Conservation (phyloP, 352 stramenopile species). For the Phytophthora sp. region DNA sequence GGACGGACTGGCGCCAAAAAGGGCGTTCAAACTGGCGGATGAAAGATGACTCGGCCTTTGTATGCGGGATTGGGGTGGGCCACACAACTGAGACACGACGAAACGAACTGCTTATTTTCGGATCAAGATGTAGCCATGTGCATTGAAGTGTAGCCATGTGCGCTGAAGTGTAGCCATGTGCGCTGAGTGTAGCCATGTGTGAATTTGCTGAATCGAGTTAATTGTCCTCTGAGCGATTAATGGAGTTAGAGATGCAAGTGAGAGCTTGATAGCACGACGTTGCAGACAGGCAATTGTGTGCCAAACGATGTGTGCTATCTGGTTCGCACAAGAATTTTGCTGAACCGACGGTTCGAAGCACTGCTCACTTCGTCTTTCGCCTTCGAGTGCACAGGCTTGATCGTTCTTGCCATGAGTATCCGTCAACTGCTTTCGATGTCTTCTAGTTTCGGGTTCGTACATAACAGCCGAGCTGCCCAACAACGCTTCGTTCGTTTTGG, state of each 20-base stretch:
- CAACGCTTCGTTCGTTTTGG: constrained; percentile 20
- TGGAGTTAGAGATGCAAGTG: too few species aligned
- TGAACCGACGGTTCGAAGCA: too few species aligned
- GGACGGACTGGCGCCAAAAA: constrained; percentile 23
- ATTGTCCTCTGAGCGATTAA: too few species aligned
- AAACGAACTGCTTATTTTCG: constrained; percentile 11
- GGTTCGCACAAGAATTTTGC: background rate
- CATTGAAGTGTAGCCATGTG: background rate
- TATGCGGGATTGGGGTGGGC: background rate
- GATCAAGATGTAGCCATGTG: background rate
- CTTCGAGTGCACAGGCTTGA: background rate
- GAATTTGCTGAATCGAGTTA: too few species aligned
- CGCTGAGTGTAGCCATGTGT: too few species aligned
- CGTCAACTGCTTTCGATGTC: background rate
- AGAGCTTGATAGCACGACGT: too few species aligned
- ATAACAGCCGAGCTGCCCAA: background rate
- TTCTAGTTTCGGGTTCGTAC: background rate
- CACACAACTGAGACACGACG: constrained; percentile 13
- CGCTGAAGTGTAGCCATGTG: background rate
- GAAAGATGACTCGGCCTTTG: constrained; percentile 4
- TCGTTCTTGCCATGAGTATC: too few species aligned
- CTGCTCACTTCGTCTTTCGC: background rate
- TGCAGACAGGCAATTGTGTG: too few species aligned
- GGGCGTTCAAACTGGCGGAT: constrained; percentile 24
- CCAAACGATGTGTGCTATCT: too few species aligned